Evolutionary conservation across 2,329 filamentous ascomycete species (phyloP).

Genomic region (Chalaropsis ovoidea): DNA sequence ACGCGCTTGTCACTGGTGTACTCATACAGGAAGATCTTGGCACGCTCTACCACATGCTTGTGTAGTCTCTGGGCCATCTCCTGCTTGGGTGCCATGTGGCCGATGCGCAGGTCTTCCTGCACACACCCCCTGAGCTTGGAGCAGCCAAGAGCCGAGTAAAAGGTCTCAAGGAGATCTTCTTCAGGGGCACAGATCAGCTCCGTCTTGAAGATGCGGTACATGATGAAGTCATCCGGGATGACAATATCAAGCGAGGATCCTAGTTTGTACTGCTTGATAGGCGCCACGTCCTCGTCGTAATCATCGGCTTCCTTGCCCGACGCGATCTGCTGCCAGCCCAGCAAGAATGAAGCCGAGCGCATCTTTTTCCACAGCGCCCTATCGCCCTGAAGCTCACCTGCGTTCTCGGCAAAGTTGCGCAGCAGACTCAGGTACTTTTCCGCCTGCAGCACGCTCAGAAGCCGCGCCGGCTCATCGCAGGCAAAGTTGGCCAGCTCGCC

Average conservation of each 20-base stretch:
- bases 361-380: slow-evolving; percentile 68
- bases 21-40: slow-evolving; percentile 80
- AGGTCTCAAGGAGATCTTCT: slow-evolving; percentile 73
- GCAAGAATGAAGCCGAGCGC: slow-evolving; percentile 62
- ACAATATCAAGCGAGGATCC: slow-evolving; percentile 62
- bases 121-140: slow-evolving; percentile 66
- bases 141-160: slow-evolving; percentile 75
- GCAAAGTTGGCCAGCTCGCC: slow-evolving; percentile 73
- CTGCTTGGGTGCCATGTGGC: slow-evolving; percentile 55
- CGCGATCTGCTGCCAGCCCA: slow-evolving; percentile 54
- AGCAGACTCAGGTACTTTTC: slow-evolving; percentile 83
- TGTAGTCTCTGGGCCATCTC: slow-evolving; percentile 57
- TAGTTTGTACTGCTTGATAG: slow-evolving; percentile 69
- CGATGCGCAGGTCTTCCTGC: slow-evolving; percentile 65
- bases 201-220: slow-evolving; percentile 79
- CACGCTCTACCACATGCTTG: slow-evolving; percentile 76
- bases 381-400: slow-evolving; percentile 61
- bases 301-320: slow-evolving; percentile 26
- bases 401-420: slow-evolving; percentile 66
- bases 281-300: slow-evolving; percentile 46
- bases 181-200: slow-evolving; percentile 77
- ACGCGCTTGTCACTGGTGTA: slow-evolving; percentile 59
- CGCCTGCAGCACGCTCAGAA: slow-evolving; percentile 69
- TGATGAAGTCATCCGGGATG: slow-evolving; percentile 78
- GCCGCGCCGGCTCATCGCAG: slow-evolving; percentile 70